These are phyloP conservation scores for Picea abies DNA, from an alignment of 83 land plant species.

Conservation along the genomic window DNA sequence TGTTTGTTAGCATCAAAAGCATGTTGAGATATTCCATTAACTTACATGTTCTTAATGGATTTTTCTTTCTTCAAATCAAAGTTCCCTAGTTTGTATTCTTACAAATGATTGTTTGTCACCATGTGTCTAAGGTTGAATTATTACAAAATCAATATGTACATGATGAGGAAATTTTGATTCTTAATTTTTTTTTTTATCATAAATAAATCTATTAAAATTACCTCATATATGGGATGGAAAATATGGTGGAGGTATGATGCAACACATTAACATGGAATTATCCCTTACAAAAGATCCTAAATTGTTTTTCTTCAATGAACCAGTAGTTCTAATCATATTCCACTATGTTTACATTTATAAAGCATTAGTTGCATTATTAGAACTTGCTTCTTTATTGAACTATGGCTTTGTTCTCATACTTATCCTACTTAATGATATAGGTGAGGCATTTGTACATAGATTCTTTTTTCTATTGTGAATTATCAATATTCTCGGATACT, in stretches of 20 bases:
- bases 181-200: slow-evolving; percentile 37
- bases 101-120: neutral
- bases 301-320: slow-evolving; percentile 88
- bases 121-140: neutral
- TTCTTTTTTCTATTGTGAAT: neutral
- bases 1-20: slow-evolving; percentile 85
- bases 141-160: neutral
- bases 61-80: neutral
- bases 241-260: slow-evolving; percentile 95
- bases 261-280: slow-evolving; percentile 84
- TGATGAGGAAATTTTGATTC: neutral
- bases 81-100: neutral
- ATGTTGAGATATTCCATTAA: slow-evolving; percentile 51
- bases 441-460: neutral
- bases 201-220: slow-evolving; percentile 59
- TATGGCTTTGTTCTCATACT: neutral
- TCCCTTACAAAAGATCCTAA: slow-evolving; percentile 90
- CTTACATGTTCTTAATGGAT: slow-evolving; percentile 42
- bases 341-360: neutral
- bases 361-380: neutral
- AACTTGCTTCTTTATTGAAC: neutral
- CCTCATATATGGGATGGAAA: slow-evolving; percentile 61
- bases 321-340: slow-evolving; percentile 33
- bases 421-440: neutral
- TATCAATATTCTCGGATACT: neutral